Percentiles rank a stretch among this genome's conserved stretches.
These are phyloP conservation scores for Excoecaria cochinchinensis DNA, from an alignment of 345 rosid species.

Conservation along the genomic window DNA sequence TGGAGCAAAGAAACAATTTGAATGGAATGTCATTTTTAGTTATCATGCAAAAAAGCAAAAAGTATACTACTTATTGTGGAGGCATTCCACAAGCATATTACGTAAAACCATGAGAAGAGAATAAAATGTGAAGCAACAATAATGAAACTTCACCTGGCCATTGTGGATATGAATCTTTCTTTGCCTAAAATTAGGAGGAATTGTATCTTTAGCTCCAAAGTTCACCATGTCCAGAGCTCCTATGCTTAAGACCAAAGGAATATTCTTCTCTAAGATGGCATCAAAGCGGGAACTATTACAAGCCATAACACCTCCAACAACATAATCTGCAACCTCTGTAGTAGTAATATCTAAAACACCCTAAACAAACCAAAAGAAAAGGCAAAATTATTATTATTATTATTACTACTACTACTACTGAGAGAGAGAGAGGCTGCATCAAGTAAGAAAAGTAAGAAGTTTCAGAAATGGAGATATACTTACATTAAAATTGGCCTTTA, in stretches of 20 bases:
- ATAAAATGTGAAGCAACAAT: neutral
- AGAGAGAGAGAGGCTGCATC: too few relatives aligned
- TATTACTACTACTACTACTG: too few relatives aligned
- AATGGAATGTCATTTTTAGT: neutral
- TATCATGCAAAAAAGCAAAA: neutral
- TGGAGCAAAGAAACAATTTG: neutral
- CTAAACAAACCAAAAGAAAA: constrained; percentile 29
- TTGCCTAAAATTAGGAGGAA: constrained; percentile 60
- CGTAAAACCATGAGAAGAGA: neutral
- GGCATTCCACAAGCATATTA: neutral
- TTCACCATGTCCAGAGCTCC: constrained; percentile 97
- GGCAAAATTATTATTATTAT: neutral
- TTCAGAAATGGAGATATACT: too few relatives aligned
- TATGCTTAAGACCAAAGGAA: constrained; percentile 82
- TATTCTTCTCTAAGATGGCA: constrained; percentile 63
- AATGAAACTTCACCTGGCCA: constrained; percentile 53
- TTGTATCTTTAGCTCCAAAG: constrained; percentile 76
- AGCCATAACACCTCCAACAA: constrained; percentile 94
- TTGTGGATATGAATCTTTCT: constrained; percentile 80
- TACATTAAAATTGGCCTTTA: too few relatives aligned
- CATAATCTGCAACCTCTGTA: constrained; percentile 90
- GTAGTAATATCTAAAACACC: constrained; percentile 88
- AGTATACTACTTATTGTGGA: neutral
- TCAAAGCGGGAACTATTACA: constrained; percentile 86
- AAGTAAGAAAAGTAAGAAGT: too few relatives aligned